Base-by-base conservation (phyloP, 805 yeast species). In the Saccharomycopsis fodiens region DNA sequence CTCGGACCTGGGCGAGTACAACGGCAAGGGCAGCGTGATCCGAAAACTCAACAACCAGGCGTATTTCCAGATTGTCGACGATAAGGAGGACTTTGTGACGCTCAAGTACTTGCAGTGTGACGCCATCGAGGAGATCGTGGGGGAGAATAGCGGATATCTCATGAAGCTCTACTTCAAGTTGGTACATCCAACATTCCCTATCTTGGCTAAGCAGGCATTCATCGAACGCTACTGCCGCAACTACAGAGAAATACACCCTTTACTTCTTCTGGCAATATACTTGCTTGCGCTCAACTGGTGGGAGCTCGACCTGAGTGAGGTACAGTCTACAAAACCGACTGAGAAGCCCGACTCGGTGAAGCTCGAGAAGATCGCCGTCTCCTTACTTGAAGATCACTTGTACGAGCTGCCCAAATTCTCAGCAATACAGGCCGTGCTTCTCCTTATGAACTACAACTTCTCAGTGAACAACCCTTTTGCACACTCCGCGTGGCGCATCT, bases 341-440 rank as follows among this genome's bases (percentile, higher is more conserved):
- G 21, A 27, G 6, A 54, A 51, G 23, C 61, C 60, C 7, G 52
- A 57, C 41, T 53, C 46, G 22, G 51, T 49, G 7, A 57, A 57
- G 29, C 38, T 61, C 23, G 65, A 61, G 39, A 52, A 57, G 42
- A 42, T 59, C 12, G 55, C 59, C 2, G 39, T 54, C 4, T 53
- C 59, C 3, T 44, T 59, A 2, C 57, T 57, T 46, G 54, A 57
- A 10, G 63, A 59, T 25, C 54, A 54, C 31, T 32, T 58, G 19
- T 53, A 53, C 16, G 57, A 57, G 38, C 34, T 54, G 7, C 56
- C 65, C 2, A 59, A 66, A 27, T 54, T 65, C 22, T 60, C 69
- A 3, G 63, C 65, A 1, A 57, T 68, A 16, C 74, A 69, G 52
- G 69, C 68, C 0, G 62, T 69, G 3, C 50, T 69, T 22, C 52